These are phyloP conservation scores for Myxozyma kluyveri DNA, from an alignment of 805 yeast genomes.

Conservation along the genomic window DNA sequence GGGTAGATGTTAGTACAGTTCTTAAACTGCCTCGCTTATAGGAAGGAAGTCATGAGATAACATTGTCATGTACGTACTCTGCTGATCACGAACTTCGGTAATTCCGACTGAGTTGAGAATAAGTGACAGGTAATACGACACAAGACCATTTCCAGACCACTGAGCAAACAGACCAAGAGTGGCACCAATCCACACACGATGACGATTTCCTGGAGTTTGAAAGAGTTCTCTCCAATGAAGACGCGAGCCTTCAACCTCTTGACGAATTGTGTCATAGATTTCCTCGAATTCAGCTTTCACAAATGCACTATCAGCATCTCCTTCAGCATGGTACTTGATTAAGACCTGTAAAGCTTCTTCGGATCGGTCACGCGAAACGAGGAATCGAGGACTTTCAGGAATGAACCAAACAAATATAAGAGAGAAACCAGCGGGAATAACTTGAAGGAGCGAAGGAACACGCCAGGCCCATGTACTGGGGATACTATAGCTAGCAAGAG, in stretches of 20 bases:
- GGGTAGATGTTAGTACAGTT: constrained; percentile 39
- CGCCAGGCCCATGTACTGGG: constrained; percentile 35
- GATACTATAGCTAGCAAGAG: constrained; percentile 25
- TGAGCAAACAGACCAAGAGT: constrained; percentile 44
- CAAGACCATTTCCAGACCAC: constrained; percentile 51
- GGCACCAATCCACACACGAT: constrained; percentile 42
- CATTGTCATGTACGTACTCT: not conserved
- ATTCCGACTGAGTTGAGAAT: constrained; percentile 57
- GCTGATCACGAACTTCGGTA: constrained; percentile 46
- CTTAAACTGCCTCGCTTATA: no score
- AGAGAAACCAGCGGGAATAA: constrained; percentile 40
- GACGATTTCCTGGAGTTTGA: constrained; percentile 42
- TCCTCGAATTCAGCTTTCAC: constrained; percentile 18
- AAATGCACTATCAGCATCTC: constrained; percentile 35
- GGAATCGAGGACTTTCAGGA: constrained; percentile 54
- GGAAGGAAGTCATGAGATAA: no score
- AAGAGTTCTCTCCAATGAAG: constrained; percentile 32
- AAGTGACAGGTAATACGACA: constrained; percentile 50
- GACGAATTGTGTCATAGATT: constrained; percentile 8
- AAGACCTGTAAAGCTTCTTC: constrained; percentile 48
- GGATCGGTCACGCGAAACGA: constrained; percentile 43
- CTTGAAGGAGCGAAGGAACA: constrained; percentile 44
- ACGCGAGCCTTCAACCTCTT: constrained; percentile 6
- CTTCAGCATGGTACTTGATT: constrained; percentile 45
- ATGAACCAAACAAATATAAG: constrained; percentile 37